Evolutionary conservation across 805 yeast species (phyloP), one percentile per base, ranked within the genome.

Genomic region (Candida tammaniensis): DNA sequence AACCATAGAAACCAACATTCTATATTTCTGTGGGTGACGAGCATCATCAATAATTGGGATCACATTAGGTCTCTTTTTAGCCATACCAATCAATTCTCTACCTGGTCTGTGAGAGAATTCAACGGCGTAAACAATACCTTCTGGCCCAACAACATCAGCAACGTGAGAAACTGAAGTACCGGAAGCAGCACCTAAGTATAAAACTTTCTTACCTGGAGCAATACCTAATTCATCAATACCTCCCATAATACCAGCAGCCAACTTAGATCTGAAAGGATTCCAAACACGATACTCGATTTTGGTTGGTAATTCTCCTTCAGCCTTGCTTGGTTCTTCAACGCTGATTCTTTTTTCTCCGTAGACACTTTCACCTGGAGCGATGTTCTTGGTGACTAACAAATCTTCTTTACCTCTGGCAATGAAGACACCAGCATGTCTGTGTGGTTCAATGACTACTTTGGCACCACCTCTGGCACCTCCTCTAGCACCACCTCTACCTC

Each of bases 91-190:
- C 70, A 93, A 79, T 70, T 93, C 98, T 78, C 98, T 85, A 67
- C 98, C 98, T 59, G 98, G 96, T 79, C 98, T 85, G 80, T 93
- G 98, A 46, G 97, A 88, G 75, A 93, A 93, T 74, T 93, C 98
- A 51, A 93, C 98, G 40, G 98, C 98, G 65, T 93, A 93, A 36
- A 93, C 98, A 61, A 87, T 75, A 67, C 98, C 98, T 72, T 88
- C 96, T 64, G 98, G 98, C 47, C 98, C 98, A 51, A 93, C 98
- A 52, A 93, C 82, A 67, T 93, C 98, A 47, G 98, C 76, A 59
- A 93, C 98, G 69, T 93, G 98, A 33, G 96, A 87, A 40, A 93
- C 98, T 38, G 98, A 89, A 35, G 98, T 93, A 76, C 98, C 98
- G 38, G 96, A 87, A 53, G 98, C 98, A 57, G 98, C 98, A 79